These are phyloP conservation scores for Syncephalastrum racemosum DNA, from an alignment of 371 early-diverging fungal genomes.

Conservation along the genomic window DNA sequence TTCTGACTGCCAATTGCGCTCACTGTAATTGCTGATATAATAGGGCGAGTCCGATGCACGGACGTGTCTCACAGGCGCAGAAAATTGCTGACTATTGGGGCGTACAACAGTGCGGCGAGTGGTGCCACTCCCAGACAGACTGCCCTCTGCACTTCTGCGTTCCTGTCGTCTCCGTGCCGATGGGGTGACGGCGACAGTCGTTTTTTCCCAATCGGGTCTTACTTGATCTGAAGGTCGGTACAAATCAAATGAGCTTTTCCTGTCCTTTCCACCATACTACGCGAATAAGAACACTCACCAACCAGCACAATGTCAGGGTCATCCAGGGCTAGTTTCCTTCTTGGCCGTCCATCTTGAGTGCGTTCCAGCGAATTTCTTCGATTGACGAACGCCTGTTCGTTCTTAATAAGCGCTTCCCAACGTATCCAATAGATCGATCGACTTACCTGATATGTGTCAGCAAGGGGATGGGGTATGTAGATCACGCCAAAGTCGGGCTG, in stretches of 20 bases:
- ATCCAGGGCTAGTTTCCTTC: slow-evolving; percentile 19
- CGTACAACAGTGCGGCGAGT: slow-evolving; percentile 18
- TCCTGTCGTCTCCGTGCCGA: too few species aligned
- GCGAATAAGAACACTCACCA: slow-evolving; percentile 13
- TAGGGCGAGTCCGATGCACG: slow-evolving; percentile 7
- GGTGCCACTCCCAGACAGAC: slow-evolving; percentile 15
- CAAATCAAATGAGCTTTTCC: neutral
- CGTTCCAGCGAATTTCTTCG: slow-evolving; percentile 1
- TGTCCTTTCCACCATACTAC: neutral
- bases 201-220: slow-evolving; percentile 17
- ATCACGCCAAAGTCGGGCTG: slow-evolving; percentile 80
- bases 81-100: slow-evolving; percentile 1
- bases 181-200: neutral
- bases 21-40: slow-evolving; percentile 2
- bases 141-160: slow-evolving; percentile 6
- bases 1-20: slow-evolving; percentile 1
- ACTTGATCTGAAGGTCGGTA: slow-evolving; percentile 10
- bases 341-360: neutral
- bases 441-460: slow-evolving; percentile 19
- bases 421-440: neutral
- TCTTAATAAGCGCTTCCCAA: neutral
- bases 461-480: slow-evolving; percentile 53
- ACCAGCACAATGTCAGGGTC: slow-evolving; percentile 38
- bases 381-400: slow-evolving; percentile 19
- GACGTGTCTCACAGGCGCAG: neutral